phyloP scores from a whole-genome alignment of 2,329 filamentous ascomycete species.

The Coniochaeta sp. region DNA sequence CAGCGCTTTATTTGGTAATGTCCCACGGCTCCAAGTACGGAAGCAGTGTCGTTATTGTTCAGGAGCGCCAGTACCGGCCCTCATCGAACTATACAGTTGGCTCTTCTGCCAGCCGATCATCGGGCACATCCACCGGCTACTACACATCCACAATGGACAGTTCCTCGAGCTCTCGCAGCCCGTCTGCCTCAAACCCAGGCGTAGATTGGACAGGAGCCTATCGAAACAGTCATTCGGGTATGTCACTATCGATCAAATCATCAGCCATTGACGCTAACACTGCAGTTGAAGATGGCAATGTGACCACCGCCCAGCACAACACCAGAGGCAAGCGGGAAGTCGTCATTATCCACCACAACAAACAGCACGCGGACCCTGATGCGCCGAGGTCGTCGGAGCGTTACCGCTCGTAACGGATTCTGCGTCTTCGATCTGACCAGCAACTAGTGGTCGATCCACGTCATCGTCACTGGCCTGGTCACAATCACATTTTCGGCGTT shows the following conservation, averaged over 20 bases:
- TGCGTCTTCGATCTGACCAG: neutral
- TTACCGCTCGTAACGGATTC: neutral
- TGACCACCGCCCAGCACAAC: neutral
- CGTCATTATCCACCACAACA: neutral
- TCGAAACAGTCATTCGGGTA: neutral
- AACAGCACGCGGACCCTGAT: neutral
- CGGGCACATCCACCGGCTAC: neutral
- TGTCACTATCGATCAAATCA: neutral
- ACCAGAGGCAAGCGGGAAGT: neutral
- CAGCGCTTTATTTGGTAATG: neutral
- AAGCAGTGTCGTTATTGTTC: neutral
- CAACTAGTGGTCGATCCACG: neutral
- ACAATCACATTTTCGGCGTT: neutral
- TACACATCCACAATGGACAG: neutral
- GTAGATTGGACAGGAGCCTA: neutral
- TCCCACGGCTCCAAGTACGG: constrained; percentile 1
- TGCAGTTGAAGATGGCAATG: neutral
- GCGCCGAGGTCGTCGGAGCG: neutral
- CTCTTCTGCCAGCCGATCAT: neutral
- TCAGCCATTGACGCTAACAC: neutral
- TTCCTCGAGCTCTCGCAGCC: neutral
- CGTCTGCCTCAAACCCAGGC: neutral
- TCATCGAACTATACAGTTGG: neutral
- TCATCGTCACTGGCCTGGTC: neutral
- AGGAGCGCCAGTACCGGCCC: neutral